phyloP scores from a whole-genome alignment of 2,329 filamentous ascomycete genomes.

The Botrytis byssoidea region DNA sequence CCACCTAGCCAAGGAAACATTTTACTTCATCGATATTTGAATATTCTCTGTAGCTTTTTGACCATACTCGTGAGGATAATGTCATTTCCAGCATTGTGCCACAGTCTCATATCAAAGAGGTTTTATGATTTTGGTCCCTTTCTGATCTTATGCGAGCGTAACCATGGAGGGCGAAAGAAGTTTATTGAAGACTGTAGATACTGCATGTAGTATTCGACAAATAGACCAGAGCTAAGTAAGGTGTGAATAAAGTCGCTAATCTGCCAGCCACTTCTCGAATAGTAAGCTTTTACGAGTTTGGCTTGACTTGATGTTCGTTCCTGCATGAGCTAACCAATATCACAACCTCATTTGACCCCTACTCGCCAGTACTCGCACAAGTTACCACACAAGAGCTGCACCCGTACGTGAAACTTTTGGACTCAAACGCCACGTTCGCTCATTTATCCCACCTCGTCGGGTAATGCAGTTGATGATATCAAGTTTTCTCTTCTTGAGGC shows the following conservation, averaged over 20 bases:
- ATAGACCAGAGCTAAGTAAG: neutral
- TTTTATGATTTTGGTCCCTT: neutral
- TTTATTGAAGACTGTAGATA: neutral
- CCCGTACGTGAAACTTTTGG: neutral
- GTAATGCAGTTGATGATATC: neutral
- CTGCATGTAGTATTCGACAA: neutral
- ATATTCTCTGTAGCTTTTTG: neutral
- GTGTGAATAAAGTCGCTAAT: neutral
- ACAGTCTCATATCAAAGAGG: neutral
- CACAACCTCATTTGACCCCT: neutral
- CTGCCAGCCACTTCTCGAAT: neutral
- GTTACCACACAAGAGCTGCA: neutral
- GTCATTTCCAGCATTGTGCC: neutral
- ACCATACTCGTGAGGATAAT: neutral
- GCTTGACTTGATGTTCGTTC: neutral
- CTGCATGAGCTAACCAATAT: neutral
- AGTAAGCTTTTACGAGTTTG: neutral
- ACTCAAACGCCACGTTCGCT: neutral
- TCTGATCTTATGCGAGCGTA: neutral
- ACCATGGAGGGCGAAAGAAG: neutral
- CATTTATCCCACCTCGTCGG: neutral
- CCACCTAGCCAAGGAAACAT: neutral
- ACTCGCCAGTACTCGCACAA: neutral
- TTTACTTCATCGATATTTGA: neutral
- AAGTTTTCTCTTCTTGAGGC: neutral